A percentile compares a stretch with the other conserved stretches of the same genome.
Evolutionary conservation across 2,329 filamentous ascomycete genomes (phyloP).

Genomic region (Botrytis byssoidea): DNA sequence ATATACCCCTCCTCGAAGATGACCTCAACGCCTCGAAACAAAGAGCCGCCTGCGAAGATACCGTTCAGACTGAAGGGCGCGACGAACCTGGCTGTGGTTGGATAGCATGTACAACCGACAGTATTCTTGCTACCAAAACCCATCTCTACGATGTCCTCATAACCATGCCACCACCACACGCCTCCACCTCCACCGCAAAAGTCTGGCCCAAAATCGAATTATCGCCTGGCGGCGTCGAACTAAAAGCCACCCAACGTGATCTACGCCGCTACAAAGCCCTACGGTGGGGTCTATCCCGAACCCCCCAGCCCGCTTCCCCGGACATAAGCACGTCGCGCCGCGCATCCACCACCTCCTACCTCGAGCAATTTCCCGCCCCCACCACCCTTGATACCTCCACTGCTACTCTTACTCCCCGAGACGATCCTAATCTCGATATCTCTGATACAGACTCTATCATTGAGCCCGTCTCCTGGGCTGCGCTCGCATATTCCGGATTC

Average conservation of each 20-base stretch:
- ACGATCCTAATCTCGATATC: slow-evolving; percentile 46
- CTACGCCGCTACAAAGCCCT: slow-evolving; percentile 75
- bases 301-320: slow-evolving; percentile 27
- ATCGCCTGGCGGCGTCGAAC: slow-evolving; percentile 54
- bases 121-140: slow-evolving; percentile 82
- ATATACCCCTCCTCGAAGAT: slow-evolving; percentile 75
- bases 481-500: slow-evolving; percentile 76
- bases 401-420: slow-evolving; percentile 34
- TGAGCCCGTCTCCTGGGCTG: slow-evolving; percentile 66
- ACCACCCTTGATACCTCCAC: slow-evolving; percentile 26
- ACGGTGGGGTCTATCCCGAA: slow-evolving; percentile 57
- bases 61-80: slow-evolving; percentile 39
- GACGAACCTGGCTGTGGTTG: slow-evolving; percentile 64
- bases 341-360: slow-evolving; percentile 21
- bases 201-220: slow-evolving; percentile 76
- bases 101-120: slow-evolving; percentile 95
- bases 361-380: slow-evolving; percentile 27
- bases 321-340: slow-evolving; percentile 18
- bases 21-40: slow-evolving; percentile 51
- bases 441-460: slow-evolving; percentile 53
- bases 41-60: slow-evolving; percentile 36
- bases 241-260: slow-evolving; percentile 90
- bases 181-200: slow-evolving; percentile 56
- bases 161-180: slow-evolving; percentile 67
- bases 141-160: slow-evolving; percentile 88